Percentiles rank a stretch among this genome's conserved stretches.
These are phyloP conservation scores for Rosa lucieae DNA, from an alignment of 306 rosid species.

Conservation along the genomic window DNA sequence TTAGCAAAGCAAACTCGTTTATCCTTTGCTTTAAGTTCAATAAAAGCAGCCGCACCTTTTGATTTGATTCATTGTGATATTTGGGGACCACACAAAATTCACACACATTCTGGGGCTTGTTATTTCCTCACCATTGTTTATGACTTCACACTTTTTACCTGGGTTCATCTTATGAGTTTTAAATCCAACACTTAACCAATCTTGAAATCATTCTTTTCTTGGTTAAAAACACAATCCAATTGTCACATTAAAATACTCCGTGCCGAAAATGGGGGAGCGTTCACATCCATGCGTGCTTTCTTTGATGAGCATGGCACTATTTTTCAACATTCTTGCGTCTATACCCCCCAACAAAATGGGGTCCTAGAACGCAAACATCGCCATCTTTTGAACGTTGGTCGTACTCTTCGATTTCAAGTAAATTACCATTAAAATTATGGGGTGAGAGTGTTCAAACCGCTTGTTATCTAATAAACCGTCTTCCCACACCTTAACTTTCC, in stretches of 20 bases:
- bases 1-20: not conserved
- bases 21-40: not conserved
- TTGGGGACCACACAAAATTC: not conserved
- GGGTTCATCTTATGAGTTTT: not conserved
- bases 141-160: not conserved
- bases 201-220: not conserved
- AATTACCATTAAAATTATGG: too few species aligned
- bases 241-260: not conserved
- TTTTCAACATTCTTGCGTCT: not conserved
- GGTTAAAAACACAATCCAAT: not conserved
- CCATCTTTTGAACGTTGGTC: too few species aligned
- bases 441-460: too few species aligned
- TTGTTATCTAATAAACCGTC: too few species aligned
- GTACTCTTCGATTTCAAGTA: not conserved
- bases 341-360: constrained; percentile 2
- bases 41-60: not conserved
- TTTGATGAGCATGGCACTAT: not conserved
- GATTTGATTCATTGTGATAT: not conserved
- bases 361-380: not conserved
- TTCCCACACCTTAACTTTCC: too few species aligned
- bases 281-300: not conserved
- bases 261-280: not conserved
- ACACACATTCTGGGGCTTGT: not conserved
- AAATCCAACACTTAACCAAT: not conserved
- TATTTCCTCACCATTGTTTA: not conserved